A percentile compares a stretch with the other conserved stretches of the same genome.
Evolutionary conservation across 352 stramenopile species (phyloP).

Genomic region (Pythium rhizo-oryzae): DNA sequence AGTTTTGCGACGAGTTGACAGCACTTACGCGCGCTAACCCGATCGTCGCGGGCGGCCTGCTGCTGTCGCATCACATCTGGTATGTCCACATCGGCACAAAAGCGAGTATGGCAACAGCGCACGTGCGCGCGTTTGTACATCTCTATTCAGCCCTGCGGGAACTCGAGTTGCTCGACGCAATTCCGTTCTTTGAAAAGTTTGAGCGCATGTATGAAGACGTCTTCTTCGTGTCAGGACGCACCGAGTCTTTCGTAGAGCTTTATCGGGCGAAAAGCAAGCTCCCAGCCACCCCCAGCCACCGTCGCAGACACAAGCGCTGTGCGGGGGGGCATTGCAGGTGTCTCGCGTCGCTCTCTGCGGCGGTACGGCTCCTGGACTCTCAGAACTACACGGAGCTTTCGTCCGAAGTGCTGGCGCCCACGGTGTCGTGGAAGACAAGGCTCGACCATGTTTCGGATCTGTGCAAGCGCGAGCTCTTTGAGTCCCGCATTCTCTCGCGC

Average conservation of each 20-base stretch:
- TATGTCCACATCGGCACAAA: background rate
- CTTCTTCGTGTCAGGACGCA: no score
- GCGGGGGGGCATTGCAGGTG: no score
- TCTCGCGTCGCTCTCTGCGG: background rate
- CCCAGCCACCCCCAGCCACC: no score
- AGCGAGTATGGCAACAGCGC: background rate
- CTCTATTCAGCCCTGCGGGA: conserved; percentile 9
- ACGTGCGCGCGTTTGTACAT: background rate
- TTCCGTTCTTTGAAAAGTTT: conserved; percentile 7
- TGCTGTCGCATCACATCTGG: background rate
- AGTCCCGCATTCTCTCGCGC: background rate
- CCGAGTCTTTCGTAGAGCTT: no score
- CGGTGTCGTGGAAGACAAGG: background rate
- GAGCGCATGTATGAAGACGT: background rate
- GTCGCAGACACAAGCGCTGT: background rate
- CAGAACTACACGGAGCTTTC: background rate
- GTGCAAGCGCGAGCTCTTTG: background rate
- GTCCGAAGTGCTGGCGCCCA: background rate
- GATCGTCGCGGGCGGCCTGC: background rate
- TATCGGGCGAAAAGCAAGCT: no score
- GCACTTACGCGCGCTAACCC: background rate
- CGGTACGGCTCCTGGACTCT: background rate
- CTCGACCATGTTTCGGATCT: background rate
- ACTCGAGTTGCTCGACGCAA: background rate
- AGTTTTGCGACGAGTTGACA: background rate